Conservation (phyloP, 2,329 filamentous ascomycete species). For the Fusarium begoniae region DNA sequence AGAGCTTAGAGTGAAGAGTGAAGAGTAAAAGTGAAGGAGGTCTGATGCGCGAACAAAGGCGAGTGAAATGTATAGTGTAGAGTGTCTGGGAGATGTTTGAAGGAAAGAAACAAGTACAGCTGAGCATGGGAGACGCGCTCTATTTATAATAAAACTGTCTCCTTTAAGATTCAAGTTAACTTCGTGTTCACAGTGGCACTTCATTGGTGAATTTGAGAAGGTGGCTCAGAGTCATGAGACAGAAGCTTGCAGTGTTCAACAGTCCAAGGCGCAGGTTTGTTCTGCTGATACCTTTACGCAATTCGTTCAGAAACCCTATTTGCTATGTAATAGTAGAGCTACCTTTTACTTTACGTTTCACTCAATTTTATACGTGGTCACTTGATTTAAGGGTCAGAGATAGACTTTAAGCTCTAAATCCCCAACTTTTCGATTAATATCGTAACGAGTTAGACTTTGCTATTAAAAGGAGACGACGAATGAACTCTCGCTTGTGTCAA, state of each 20-base stretch:
- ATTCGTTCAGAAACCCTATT: not conserved
- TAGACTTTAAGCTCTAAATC: rapidly evolving
- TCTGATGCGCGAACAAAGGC: not conserved
- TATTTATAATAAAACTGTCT: not conserved
- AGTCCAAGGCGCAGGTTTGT: not conserved
- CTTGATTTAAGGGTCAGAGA: not conserved
- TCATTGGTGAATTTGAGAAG: not conserved
- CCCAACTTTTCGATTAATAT: rapidly evolving
- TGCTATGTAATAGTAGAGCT: rapidly evolving
- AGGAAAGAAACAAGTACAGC: not conserved
- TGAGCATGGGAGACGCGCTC: too few relatives aligned
- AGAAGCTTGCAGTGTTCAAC: not conserved
- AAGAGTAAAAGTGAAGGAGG: not conserved
- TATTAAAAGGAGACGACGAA: not conserved
- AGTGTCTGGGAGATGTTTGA: too few relatives aligned
- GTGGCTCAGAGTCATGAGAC: not conserved
- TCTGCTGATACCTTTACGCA: rapidly evolving
- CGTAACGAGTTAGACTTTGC: too few relatives aligned
- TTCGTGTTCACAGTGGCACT: not conserved
- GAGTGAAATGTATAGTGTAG: not conserved
- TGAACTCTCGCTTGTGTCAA: too few relatives aligned
- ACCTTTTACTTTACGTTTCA: rapidly evolving
- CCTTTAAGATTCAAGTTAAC: not conserved
- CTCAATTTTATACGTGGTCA: rapidly evolving
- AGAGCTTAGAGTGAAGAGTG: not conserved